A percentile compares a stretch with the other conserved stretches of the same genome.
These are phyloP conservation scores for Fagus crenata DNA, from an alignment of 306 rosid genomes.

Conservation along the genomic window DNA sequence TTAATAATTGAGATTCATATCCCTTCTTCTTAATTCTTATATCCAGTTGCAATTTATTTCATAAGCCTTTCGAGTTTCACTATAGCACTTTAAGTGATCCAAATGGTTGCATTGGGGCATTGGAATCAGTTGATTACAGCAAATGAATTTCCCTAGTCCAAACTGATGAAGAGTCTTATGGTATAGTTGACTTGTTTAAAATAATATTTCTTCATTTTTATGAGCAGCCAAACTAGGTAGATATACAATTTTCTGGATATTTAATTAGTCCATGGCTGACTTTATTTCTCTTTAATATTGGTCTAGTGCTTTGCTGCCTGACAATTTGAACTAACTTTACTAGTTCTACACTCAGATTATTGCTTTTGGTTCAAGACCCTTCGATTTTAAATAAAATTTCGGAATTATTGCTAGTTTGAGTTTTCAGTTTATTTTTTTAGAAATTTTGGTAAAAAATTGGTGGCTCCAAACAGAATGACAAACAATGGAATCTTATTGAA, in stretches of 20 bases:
- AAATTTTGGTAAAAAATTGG: no score
- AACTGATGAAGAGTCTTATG: not conserved
- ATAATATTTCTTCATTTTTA: not conserved
- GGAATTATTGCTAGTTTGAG: not conserved
- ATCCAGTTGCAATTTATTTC: not conserved
- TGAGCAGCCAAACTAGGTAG: not conserved
- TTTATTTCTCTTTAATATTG: no score
- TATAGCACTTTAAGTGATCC: not conserved
- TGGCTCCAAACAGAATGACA: not conserved
- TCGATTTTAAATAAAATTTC: not conserved
- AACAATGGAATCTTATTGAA: not conserved
- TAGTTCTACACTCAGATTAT: no score
- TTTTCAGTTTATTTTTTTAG: not conserved
- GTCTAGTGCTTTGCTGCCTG: not conserved
- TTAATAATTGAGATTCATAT: not conserved
- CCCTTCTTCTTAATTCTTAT: not conserved
- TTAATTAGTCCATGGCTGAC: not conserved
- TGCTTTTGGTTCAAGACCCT: not conserved
- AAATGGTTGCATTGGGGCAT: not conserved
- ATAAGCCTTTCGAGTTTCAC: not conserved
- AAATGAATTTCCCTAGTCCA: not conserved
- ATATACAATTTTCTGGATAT: not conserved
- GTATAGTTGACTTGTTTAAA: not conserved
- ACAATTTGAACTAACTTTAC: not conserved
- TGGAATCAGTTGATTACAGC: not conserved